Conservation (phyloP, 495 filamentous ascomycete genomes). For the Oidiodendron maius region DNA sequence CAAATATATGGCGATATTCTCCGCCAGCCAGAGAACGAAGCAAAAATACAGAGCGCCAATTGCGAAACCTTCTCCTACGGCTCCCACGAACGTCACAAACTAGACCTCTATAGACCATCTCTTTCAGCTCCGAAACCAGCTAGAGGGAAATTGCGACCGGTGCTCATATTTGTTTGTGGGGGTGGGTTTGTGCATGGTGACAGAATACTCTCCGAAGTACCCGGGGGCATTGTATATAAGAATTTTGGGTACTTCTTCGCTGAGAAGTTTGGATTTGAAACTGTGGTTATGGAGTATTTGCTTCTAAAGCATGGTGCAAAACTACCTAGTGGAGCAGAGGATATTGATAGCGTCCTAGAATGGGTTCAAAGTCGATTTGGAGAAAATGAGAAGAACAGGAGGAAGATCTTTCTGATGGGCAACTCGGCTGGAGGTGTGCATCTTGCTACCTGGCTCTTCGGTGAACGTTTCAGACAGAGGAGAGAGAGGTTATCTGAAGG, state of each 20-base stretch:
- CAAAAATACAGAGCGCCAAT: background rate
- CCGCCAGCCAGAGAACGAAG: background rate
- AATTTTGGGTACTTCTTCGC: conserved; percentile 3
- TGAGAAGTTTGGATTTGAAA: background rate
- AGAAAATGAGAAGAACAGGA: too few relatives aligned
- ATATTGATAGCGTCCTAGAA: background rate
- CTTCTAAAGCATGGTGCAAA: background rate
- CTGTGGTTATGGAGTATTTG: background rate
- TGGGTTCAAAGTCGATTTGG: background rate
- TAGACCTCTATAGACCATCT: background rate
- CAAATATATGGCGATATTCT: background rate
- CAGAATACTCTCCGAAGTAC: background rate
- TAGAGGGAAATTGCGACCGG: background rate
- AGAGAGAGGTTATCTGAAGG: background rate
- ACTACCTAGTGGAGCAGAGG: background rate
- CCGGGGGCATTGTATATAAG: background rate
- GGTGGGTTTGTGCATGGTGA: background rate
- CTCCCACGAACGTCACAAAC: background rate
- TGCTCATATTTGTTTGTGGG: background rate
- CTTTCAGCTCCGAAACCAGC: background rate
- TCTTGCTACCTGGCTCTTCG: background rate
- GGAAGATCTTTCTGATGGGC: background rate
- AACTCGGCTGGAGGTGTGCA: background rate
- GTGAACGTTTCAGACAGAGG: background rate
- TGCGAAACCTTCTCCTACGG: conserved; percentile 1